phyloP scores from a whole-genome alignment of 208 protist species.

The Trypanosoma platydactyli region DNA sequence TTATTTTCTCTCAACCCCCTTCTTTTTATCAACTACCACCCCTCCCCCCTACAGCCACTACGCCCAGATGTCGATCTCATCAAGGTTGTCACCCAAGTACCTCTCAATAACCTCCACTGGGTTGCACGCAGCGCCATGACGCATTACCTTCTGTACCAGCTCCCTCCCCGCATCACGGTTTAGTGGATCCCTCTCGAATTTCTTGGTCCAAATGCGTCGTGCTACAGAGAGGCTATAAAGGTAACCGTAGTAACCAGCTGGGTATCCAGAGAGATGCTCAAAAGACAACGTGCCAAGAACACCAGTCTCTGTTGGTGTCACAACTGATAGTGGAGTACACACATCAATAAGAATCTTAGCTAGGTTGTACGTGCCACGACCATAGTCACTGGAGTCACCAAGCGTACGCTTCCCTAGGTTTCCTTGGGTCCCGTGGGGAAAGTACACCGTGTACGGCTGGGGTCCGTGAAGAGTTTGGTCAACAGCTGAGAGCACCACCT shows the following conservation, averaged over 20 bases:
- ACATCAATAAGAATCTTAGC: constrained; percentile 80
- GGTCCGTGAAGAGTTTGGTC: constrained; percentile 89
- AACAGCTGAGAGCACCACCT: constrained; percentile 85
- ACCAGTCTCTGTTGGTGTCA: constrained; percentile 65
- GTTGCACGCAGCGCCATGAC: constrained; percentile 83
- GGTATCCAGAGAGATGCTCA: constrained; percentile 91
- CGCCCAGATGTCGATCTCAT: constrained; percentile 87
- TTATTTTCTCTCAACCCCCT: background rate
- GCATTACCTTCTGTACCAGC: constrained; percentile 86
- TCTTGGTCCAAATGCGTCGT: constrained; percentile 88
- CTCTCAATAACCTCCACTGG: constrained; percentile 70
- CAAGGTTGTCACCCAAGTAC: constrained; percentile 83
- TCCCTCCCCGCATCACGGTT: constrained; percentile 82
- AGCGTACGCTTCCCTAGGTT: constrained; percentile 80
- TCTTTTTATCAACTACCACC: background rate
- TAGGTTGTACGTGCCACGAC: constrained; percentile 77
- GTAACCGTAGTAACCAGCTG: constrained; percentile 92
- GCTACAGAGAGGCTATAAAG: constrained; percentile 90
- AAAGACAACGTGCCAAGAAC: constrained; percentile 82
- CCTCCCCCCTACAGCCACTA: constrained; percentile 23
- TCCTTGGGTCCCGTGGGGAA: constrained; percentile 68
- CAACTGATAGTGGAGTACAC: constrained; percentile 73
- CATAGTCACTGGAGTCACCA: constrained; percentile 72
- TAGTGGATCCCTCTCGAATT: constrained; percentile 86
- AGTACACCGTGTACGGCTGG: constrained; percentile 88